Base-by-base conservation (phyloP, 2,329 filamentous ascomycete species). In the Lizonia empirigonia region DNA sequence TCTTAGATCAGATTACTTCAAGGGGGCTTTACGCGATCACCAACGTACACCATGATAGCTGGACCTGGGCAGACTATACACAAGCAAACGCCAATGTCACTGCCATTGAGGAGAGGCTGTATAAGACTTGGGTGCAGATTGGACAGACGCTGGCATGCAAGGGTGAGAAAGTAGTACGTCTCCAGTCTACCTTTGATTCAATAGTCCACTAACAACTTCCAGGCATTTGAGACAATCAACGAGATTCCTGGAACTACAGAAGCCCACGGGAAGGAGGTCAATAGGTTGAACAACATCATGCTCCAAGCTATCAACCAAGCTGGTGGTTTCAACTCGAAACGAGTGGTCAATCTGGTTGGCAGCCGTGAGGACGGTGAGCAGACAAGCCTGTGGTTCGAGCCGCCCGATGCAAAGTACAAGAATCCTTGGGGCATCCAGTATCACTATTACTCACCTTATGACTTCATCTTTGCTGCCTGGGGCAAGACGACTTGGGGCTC, bases 351-450 rank as follows among this genome's bases (percentile, higher is more conserved):
- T 9, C 74, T 86, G 5, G 78, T 79, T 3, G 81, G 82, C 4
- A 74, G 76, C 2, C 73, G 75, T 6, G 75, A 82, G 67, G 81
- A 84, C 61, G 75, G 75, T 12, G 60, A 72, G 10, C 81, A 83
- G 64, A 85, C 82, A 2, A 77, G 74, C 1, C 68, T 81, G 53
- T 85, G 78, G 77, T 85, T 85, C 59, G 68, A 77, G 51, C 69
- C 69, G 8, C 80, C 80, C 0, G 76, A 78, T 23, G 35, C 56
- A 4, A 70, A 65, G 44, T 80, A 79, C 32, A 76, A 76, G 10
- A 82, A 83, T 50, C 82, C 83, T 0, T 85, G 81, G 77, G 82
- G 79, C 0, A 75, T 85, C 23, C 82, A 85, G 62, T 85, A 82
- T 62, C 84, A 86, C 61, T 85, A 85, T 67, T 86, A 85, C 69